Conservation (phyloP, 352 stramenopile species). For the Phytophthora meadii region DNA sequence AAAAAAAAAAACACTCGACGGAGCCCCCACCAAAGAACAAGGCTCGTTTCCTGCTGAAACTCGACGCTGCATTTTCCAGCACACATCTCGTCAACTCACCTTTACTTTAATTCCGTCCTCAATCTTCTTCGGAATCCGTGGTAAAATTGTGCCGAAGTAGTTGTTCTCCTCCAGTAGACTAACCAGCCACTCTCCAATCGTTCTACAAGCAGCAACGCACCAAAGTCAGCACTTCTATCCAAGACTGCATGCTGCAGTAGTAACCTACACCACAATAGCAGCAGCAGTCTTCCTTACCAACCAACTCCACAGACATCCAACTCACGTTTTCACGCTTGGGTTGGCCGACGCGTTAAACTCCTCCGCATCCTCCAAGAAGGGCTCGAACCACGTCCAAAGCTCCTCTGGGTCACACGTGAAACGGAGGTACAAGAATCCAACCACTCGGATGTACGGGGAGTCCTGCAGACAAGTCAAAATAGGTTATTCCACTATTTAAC, state of each 20-base stretch:
- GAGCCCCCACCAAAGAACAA: constrained; percentile 32
- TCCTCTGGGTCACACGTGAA: constrained; percentile 94
- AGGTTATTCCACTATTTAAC: constrained; percentile 24
- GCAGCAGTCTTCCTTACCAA: constrained; percentile 43
- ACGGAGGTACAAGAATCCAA: constrained; percentile 98
- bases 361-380: constrained; percentile 96
- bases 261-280: constrained; percentile 20
- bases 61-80: not conserved
- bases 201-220: constrained; percentile 53
- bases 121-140: constrained; percentile 96
- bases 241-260: constrained; percentile 29
- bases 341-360: constrained; percentile 91
- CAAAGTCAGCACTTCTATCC: constrained; percentile 11
- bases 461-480: constrained; percentile 61
- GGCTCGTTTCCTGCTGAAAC: not conserved
- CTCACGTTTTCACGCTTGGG: constrained; percentile 79
- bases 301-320: constrained; percentile 14
- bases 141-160: constrained; percentile 97
- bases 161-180: constrained; percentile 94
- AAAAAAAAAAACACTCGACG: constrained; percentile 12
- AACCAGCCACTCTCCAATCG: constrained; percentile 93
- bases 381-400: constrained; percentile 95
- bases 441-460: constrained; percentile 95
- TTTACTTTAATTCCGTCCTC: constrained; percentile 97
- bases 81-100: constrained; percentile 38